Evolutionary conservation across 75 land plant species (phyloP).

Genomic region (Adiantum capillusveneris): DNA sequence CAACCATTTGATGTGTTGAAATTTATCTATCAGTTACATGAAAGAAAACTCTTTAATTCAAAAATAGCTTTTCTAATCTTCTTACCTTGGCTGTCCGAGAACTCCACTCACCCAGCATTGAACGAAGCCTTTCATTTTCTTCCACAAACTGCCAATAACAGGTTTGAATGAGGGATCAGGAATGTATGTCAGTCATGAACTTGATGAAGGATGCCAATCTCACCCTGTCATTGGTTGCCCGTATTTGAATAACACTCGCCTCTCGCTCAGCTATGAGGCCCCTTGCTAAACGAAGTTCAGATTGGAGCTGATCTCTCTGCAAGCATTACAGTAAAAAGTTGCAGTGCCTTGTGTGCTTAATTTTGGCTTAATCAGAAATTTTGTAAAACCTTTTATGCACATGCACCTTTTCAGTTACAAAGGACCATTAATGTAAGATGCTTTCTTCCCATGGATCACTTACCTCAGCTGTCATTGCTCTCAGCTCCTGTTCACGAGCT

Average conservation of each 20-base stretch:
- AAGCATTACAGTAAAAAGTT: not conserved
- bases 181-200: not conserved
- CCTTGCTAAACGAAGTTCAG: slow-evolving; percentile 79
- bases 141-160: slow-evolving; percentile 54
- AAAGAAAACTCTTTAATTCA: too few relatives aligned
- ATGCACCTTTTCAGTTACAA: not conserved
- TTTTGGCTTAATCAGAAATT: too few relatives aligned
- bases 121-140: slow-evolving; percentile 90
- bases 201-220: not conserved
- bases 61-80: too few relatives aligned
- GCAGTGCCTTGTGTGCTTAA: too few relatives aligned
- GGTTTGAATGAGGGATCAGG: not conserved
- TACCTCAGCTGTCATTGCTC: slow-evolving; percentile 95
- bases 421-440: not conserved
- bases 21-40: too few relatives aligned
- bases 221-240: slow-evolving; percentile 72
- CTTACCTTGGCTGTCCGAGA: slow-evolving; percentile 84
- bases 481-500: slow-evolving; percentile 91
- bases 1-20: too few relatives aligned
- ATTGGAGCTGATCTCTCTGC: slow-evolving; percentile 87
- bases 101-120: slow-evolving; percentile 92
- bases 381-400: too few relatives aligned
- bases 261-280: slow-evolving; percentile 79
- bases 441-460: not conserved
- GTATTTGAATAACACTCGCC: slow-evolving; percentile 52